These are phyloP conservation scores for Chlorencoelia australis DNA, from an alignment of 2,329 filamentous ascomycete species.

Conservation along the genomic window DNA sequence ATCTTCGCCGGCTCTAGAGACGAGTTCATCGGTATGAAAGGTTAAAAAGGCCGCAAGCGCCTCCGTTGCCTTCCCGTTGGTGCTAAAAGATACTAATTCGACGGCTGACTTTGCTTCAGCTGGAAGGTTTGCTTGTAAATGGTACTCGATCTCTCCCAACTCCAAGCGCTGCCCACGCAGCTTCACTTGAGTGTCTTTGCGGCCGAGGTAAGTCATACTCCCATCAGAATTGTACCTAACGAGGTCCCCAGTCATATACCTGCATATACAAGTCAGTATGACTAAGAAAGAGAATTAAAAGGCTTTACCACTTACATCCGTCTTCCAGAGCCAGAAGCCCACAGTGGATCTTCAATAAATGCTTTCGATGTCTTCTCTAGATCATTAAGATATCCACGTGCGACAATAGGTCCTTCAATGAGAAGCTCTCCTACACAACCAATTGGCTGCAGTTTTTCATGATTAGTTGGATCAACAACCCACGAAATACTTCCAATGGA, in stretches of 20 bases:
- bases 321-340: conserved; percentile 12
- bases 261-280: no score
- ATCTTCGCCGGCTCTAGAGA: neutral
- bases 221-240: neutral
- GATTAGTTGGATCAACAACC: conserved; percentile 32
- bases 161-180: neutral
- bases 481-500: conserved; percentile 19
- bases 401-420: conserved; percentile 30
- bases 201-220: neutral
- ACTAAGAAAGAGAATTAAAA: no score
- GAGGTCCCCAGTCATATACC: neutral
- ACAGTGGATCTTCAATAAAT: conserved; percentile 29
- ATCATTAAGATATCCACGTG: conserved; percentile 32
- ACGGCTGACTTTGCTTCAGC: neutral
- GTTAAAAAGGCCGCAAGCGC: neutral
- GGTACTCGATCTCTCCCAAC: conserved; percentile 1
- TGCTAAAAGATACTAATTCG: neutral
- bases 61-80: neutral
- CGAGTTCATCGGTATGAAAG: neutral
- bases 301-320: conserved; percentile 54
- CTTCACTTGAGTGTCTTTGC: neutral
- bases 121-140: neutral
- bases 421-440: conserved; percentile 30
- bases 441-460: conserved; percentile 27
- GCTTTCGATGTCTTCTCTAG: conserved; percentile 26